Conservation (phyloP, 306 rosid species). For the Sindora glabra region DNA sequence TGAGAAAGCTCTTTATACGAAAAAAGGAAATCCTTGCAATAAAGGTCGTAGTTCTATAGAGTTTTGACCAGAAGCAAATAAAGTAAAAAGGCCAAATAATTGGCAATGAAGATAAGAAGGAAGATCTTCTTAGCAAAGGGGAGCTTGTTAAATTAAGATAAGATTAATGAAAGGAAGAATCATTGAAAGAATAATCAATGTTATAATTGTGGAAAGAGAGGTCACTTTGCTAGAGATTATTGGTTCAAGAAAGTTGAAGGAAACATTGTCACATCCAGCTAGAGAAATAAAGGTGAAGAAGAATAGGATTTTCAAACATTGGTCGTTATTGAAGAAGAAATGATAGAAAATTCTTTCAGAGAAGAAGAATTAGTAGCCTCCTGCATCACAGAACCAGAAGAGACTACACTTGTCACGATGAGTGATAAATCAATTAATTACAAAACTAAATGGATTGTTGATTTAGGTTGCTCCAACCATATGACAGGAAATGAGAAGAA, state of each 20-base stretch:
- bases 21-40: background rate
- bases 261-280: background rate
- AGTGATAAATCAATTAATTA: background rate
- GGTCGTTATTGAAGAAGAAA: background rate
- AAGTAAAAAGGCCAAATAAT: background rate
- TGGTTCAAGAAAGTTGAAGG: background rate
- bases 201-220: background rate
- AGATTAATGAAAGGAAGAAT: no score
- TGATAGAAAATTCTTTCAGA: no score
- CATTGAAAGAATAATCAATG: background rate
- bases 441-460: background rate
- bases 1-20: background rate
- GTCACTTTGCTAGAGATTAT: background rate
- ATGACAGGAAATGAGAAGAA: slow-evolving; percentile 1
- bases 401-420: no score
- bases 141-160: no score
- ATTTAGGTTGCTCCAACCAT: background rate
- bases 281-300: background rate
- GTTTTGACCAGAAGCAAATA: background rate
- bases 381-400: background rate
- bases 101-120: background rate
- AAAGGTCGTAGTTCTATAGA: no score
- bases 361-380: background rate
- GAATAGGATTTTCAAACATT: background rate
- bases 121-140: background rate